A percentile compares a stretch with the other conserved stretches of the same genome.
Conservation (phyloP, 2,329 filamentous ascomycete genomes). For the Fusarium sp. region DNA sequence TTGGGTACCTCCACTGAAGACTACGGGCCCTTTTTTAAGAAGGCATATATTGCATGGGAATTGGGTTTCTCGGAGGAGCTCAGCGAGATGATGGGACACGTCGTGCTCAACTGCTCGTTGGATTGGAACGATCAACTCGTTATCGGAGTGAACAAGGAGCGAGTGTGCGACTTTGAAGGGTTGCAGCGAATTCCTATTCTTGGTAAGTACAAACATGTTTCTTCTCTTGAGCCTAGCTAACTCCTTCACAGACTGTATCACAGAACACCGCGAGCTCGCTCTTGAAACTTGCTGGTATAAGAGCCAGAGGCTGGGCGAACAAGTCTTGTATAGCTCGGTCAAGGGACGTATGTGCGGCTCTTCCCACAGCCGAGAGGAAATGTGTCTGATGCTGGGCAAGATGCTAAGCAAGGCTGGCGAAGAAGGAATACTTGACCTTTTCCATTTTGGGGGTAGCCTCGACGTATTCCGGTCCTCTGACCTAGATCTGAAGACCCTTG, state of each 20-base stretch:
- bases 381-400: constrained; percentile 14
- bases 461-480: background rate
- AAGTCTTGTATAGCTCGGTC: background rate
- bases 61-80: constrained; percentile 12
- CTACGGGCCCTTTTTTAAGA: background rate
- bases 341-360: background rate
- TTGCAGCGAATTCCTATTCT: constrained; percentile 9
- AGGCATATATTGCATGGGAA: constrained; percentile 26
- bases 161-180: background rate
- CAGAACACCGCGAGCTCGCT: constrained; percentile 7
- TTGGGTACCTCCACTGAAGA: background rate
- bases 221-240: background rate
- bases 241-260: constrained; percentile 4
- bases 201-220: background rate
- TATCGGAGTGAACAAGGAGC: background rate
- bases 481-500: background rate
- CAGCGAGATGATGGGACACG: background rate
- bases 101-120: background rate
- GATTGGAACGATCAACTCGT: background rate
- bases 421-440: constrained; percentile 15
- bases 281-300: constrained; percentile 9
- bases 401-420: constrained; percentile 16
- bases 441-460: background rate
- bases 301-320: constrained; percentile 8
- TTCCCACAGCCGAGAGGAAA: background rate